Evolutionary conservation across 78 protist species (phyloP).

Genomic region (Tieghemostelium lacteum): DNA sequence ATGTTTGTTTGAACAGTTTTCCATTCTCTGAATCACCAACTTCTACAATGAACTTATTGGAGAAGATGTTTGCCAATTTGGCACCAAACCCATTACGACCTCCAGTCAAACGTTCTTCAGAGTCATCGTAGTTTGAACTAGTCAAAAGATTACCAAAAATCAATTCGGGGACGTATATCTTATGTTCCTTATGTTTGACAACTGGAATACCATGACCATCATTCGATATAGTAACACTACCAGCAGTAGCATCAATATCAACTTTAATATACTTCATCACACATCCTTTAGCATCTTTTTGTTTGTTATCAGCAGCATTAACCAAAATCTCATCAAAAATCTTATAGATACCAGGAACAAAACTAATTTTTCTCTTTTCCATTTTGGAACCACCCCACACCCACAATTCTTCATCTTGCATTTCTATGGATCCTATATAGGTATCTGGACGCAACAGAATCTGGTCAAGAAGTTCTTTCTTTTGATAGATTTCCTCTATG

Average conservation of each 20-base stretch:
- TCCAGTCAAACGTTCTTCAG: conserved; percentile 79
- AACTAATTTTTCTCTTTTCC: conserved; percentile 27
- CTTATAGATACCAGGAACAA: conserved; percentile 98
- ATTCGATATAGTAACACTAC: conserved; percentile 89
- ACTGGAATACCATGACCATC: conserved; percentile 99
- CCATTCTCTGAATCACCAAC: conserved; percentile 36
- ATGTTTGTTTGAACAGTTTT: conserved; percentile 21
- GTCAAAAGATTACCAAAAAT: conserved; percentile 98
- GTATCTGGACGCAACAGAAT: conserved; percentile 98
- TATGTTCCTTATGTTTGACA: conserved; percentile 92
- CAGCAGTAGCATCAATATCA: conserved; percentile 76
- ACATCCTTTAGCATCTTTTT: conserved; percentile 91
- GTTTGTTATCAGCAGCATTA: conserved; percentile 98
- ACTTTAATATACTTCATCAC: conserved; percentile 93
- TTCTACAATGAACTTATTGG: conserved; percentile 87
- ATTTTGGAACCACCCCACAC: background rate
- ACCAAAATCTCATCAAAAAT: conserved; percentile 99
- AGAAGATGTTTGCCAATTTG: conserved; percentile 98
- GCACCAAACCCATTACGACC: conserved; percentile 96
- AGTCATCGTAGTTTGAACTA: conserved; percentile 90
- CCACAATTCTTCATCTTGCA: conserved; percentile 81
- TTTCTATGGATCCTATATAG: conserved; percentile 94
- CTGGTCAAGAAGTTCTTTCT: conserved; percentile 96
- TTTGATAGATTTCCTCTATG: conserved; percentile 90
- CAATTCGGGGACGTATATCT: conserved; percentile 95